Conservation (phyloP, 2,329 filamentous ascomycete species). For the Fusarium redolens region DNA sequence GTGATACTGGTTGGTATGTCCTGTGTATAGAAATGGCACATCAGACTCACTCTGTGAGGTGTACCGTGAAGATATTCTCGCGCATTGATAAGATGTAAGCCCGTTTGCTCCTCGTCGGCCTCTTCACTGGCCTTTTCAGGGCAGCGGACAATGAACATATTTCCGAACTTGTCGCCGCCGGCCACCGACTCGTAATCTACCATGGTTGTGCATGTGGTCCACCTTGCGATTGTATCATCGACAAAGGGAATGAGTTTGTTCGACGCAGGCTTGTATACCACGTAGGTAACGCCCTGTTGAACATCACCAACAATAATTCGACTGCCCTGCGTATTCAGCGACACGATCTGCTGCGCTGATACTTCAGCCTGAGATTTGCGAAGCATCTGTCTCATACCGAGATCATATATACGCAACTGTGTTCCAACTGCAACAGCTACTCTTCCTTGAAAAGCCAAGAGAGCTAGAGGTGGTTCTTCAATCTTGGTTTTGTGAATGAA, state of each 20-base stretch:
- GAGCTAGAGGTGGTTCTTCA: slow-evolving; percentile 87
- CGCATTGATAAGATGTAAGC: slow-evolving; percentile 90
- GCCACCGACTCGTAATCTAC: slow-evolving; percentile 97
- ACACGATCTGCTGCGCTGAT: slow-evolving; percentile 84
- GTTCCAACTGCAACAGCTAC: slow-evolving; percentile 87
- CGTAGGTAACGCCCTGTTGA: slow-evolving; percentile 89
- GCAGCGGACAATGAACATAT: slow-evolving; percentile 91
- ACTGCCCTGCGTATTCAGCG: slow-evolving; percentile 88
- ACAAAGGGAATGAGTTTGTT: slow-evolving; percentile 94
- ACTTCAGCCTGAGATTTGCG: slow-evolving; percentile 89
- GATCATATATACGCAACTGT: slow-evolving; percentile 87
- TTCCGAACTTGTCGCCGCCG: slow-evolving; percentile 97
- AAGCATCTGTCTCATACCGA: slow-evolving; percentile 91
- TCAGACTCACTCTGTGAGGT: slow-evolving; percentile 83
- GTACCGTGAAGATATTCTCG: slow-evolving; percentile 90
- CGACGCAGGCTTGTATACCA: slow-evolving; percentile 91
- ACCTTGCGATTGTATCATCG: slow-evolving; percentile 89
- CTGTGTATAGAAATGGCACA: slow-evolving; percentile 90
- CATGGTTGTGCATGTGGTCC: slow-evolving; percentile 92
- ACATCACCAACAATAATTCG: slow-evolving; percentile 94
- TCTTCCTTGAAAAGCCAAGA: slow-evolving; percentile 92
- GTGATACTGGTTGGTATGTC: slow-evolving; percentile 92
- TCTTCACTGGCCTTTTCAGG: slow-evolving; percentile 87
- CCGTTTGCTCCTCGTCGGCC: slow-evolving; percentile 91
- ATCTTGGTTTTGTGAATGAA: slow-evolving; percentile 97